Conservation (phyloP, 2,329 filamentous ascomycete genomes). For the Aureobasidium sp. region DNA sequence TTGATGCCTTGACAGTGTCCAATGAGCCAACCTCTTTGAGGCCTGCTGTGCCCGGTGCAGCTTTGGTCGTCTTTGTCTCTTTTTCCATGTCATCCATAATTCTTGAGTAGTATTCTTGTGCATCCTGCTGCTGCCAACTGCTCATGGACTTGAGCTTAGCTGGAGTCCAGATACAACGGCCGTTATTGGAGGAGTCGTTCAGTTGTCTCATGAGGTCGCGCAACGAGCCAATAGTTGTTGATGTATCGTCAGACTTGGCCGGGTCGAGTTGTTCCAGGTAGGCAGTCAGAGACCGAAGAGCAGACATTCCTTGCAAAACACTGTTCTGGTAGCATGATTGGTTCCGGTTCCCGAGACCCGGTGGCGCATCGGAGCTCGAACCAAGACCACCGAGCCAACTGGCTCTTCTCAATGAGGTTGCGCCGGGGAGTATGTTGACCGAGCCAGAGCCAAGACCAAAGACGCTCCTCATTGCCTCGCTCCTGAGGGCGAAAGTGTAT, state of each 20-base stretch:
- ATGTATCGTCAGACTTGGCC: slow-evolving; percentile 28
- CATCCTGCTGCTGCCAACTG: slow-evolving; percentile 94
- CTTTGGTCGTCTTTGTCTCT: slow-evolving; percentile 39
- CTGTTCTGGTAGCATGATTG: slow-evolving; percentile 99
- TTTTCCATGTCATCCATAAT: slow-evolving; percentile 53
- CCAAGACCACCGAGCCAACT: slow-evolving; percentile 10
- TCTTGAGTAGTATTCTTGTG: slow-evolving; percentile 93
- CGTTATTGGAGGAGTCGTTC: slow-evolving; percentile 63
- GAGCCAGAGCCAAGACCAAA: slow-evolving; percentile 34
- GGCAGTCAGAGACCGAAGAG: slow-evolving; percentile 57
- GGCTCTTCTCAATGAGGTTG: slow-evolving; percentile 10
- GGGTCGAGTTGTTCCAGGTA: slow-evolving; percentile 21
- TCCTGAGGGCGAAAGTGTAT: slow-evolving; percentile 32
- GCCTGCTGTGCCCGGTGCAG: slow-evolving; percentile 20
- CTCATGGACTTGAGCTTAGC: slow-evolving; percentile 81
- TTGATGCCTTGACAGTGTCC: background rate
- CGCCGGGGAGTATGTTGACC: slow-evolving; percentile 18
- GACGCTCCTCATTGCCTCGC: slow-evolving; percentile 29
- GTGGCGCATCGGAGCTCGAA: slow-evolving; percentile 30
- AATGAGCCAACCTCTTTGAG: slow-evolving; percentile 20
- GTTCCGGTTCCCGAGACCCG: slow-evolving; percentile 80
- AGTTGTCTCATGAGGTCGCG: slow-evolving; percentile 62
- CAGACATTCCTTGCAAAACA: slow-evolving; percentile 64
- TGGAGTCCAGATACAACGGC: slow-evolving; percentile 74
- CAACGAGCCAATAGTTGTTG: slow-evolving; percentile 47